phyloP scores from a whole-genome alignment of 495 filamentous ascomycete species.

The Xylaria nigripes region DNA sequence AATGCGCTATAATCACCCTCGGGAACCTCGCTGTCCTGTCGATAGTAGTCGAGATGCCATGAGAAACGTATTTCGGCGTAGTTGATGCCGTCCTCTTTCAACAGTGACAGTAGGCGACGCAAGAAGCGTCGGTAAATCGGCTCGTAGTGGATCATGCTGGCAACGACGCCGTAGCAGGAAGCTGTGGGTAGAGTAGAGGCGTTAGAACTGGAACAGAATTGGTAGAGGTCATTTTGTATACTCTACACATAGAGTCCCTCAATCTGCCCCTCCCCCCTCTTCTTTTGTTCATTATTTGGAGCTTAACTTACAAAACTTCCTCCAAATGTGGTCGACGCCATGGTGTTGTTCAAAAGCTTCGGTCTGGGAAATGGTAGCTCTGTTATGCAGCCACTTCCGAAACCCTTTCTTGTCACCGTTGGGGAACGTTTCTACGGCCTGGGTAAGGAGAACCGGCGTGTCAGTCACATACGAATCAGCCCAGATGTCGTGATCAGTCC shows the following conservation, averaged over 20 bases:
- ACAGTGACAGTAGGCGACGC: conserved; percentile 53
- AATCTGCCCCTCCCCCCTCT: neutral
- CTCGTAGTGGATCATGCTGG: conserved; percentile 76
- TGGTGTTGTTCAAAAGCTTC: conserved; percentile 74
- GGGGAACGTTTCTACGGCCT: conserved; percentile 67
- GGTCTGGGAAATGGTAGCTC: conserved; percentile 59
- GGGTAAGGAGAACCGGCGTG: conserved; percentile 48
- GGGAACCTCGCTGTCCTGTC: conserved; percentile 47
- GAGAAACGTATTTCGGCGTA: conserved; percentile 66
- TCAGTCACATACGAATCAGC: conserved; percentile 46
- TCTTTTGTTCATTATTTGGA: neutral
- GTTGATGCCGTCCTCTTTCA: conserved; percentile 67
- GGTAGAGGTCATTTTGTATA: neutral
- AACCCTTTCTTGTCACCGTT: conserved; percentile 62
- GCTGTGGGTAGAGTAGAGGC: neutral
- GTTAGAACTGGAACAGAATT: neutral
- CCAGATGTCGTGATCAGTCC: conserved; percentile 49
- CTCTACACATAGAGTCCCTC: no score
- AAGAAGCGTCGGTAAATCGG: conserved; percentile 78
- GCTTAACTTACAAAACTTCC: conserved; percentile 51
- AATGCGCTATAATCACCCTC: conserved; percentile 58
- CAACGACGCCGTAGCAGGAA: conserved; percentile 56
- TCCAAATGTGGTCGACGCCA: conserved; percentile 73
- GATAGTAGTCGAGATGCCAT: conserved; percentile 55
- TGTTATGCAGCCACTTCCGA: conserved; percentile 63